Evolutionary conservation across 2,329 filamentous ascomycete genomes (phyloP), one percentile per base, ranked within the genome.

Genomic region (Fusarium sambucinum): DNA sequence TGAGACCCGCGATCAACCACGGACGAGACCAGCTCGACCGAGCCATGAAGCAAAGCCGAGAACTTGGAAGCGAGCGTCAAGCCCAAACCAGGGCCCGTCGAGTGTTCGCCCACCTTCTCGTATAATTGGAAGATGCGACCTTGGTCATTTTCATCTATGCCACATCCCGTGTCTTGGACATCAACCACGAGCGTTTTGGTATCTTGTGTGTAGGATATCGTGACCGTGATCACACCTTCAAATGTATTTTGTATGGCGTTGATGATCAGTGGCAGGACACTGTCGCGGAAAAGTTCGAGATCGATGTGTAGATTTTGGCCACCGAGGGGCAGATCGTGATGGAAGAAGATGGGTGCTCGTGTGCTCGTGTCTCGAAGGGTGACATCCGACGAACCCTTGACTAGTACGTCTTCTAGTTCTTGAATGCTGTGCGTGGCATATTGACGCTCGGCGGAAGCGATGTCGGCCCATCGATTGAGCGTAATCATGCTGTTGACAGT

Each of bases 401-500:
- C 44, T 3, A 74, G 56, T 11, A 57, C 38, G 0, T 32, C 55
- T 23, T 74, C 72, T 2, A 74, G 27, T 1, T 65, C 44, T 4
- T 51, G 12, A 6, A 74, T 59, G 1, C 32, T 41, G 7, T 74
- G 54, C 0, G 69, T 68, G 4, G 79, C 67, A 29, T 74, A 76
- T 21, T 78, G 71, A 1, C 79, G 70, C 3, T 77, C 70, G 2
- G 70, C 38, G 16, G 74, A 63, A 25, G 75, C 75, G 14, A 77
- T 74, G 10, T 77, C 77, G 2, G 80, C 76, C 80, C 80, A 83
- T 11, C 78, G 57, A 38, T 78, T 77, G 3, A 79, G 56, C 3
- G 79, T 83, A 32, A 84, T 78, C 68, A 84, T 78, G 48, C 75
- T 82, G 48, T 83, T 83, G 32, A 83, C 79, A 0, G 79, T 83